Base-by-base conservation (phyloP, 805 yeast genomes). In the Wickerhamia fluorescens region DNA sequence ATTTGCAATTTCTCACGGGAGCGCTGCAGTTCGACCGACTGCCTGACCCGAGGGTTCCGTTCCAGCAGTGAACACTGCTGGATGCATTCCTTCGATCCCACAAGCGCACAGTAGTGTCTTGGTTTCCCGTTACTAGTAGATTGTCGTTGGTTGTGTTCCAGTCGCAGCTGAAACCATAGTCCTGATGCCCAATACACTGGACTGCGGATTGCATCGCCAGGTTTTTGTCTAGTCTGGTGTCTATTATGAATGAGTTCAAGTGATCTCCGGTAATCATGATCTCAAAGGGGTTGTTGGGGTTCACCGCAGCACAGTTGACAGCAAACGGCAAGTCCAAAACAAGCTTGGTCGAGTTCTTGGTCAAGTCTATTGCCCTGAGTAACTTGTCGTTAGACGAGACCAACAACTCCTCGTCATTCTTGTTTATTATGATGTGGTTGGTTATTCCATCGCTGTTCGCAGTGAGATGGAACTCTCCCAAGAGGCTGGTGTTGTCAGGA, bases 111-210 rank as follows among this genome's bases (percentile, higher is more conserved):
- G 76, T 64, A 2, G 76, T 68, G 46, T 76, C 83, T 45, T 76
- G 82, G 41, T 66, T 71, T 5, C 82, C 82, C 0, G 79, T 68
- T 4, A 72, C 67, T 11, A 75, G 37, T 4, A 56, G 40, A 26
- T 64, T 50, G 9, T 63, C 71, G 36, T 64, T 54, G 5, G 31
- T 28, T 2, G 58, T 53, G 2, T 60, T 56, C 81, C 82, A 76
- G 40, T 74, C 80, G 43, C 79, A 75, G 23, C 75, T 59, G 37
- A 75, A 75, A 3, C 75, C 68, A 43, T 46, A 75, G 43, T 76
- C 82, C 27, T 50, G 48, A 45, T 75, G 82, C 6, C 76, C 78
- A 14, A 34, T 32, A 20, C 65, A 35, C 4, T 37, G 19, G 15
- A 38, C 24, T 8, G 45, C 45, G 14, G 28, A 33, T 5, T 19